Conservation (phyloP, 140 eudicot genomes). For the Eryngium alpinum region DNA sequence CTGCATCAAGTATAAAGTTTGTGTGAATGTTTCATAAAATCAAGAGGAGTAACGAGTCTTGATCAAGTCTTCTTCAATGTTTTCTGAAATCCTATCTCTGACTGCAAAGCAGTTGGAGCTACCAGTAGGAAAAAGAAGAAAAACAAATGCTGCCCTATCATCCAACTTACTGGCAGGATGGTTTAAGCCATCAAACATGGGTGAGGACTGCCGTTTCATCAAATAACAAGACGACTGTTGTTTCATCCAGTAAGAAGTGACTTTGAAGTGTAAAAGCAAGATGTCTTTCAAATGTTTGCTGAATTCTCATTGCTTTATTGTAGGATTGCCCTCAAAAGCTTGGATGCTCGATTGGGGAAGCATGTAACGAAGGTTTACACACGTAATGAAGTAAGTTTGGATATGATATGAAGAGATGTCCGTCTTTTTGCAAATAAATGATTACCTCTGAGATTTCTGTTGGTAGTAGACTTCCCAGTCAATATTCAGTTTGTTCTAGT, state of each 20-base stretch:
- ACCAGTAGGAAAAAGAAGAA: conserved; percentile 63
- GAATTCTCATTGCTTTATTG: too few relatives aligned
- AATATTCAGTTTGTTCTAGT: too few relatives aligned
- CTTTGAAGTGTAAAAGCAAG: conserved; percentile 1
- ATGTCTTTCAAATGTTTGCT: background rate
- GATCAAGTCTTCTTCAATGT: conserved; percentile 51
- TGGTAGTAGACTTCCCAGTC: too few relatives aligned
- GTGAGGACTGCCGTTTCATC: conserved; percentile 34
- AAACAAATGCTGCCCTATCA: conserved; percentile 59
- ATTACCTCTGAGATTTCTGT: too few relatives aligned
- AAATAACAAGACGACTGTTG: conserved; percentile 26
- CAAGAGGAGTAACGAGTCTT: conserved; percentile 56
- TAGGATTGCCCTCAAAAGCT: too few relatives aligned
- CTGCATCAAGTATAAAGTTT: conserved; percentile 56
- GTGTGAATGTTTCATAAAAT: conserved; percentile 44
- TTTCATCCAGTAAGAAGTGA: conserved; percentile 35
- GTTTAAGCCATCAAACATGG: conserved; percentile 74
- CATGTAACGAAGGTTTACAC: too few relatives aligned
- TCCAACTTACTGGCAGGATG: conserved; percentile 64
- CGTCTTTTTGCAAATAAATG: too few relatives aligned
- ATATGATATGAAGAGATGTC: too few relatives aligned
- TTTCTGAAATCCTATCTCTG: conserved; percentile 32
- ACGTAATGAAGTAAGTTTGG: too few relatives aligned
- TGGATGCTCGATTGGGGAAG: too few relatives aligned
- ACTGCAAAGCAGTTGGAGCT: conserved; percentile 50